phyloP scores from a whole-genome alignment of 805 yeast genomes.

The Kuraishia piskuri region DNA sequence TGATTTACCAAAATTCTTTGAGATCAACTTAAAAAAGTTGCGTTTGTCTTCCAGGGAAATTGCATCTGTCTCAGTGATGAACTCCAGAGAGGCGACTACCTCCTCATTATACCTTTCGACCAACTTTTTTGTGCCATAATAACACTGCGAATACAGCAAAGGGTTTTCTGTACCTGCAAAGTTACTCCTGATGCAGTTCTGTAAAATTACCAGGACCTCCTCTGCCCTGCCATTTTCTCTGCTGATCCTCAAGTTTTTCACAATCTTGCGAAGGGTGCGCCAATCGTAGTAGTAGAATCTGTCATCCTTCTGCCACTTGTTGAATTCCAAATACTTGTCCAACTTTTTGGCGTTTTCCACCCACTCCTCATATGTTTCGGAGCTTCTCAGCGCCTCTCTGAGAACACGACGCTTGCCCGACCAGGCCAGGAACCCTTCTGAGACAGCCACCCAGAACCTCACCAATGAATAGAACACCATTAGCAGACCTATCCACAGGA shows the following conservation, averaged over 20 bases:
- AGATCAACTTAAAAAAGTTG: slow-evolving; percentile 45
- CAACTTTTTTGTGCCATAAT: slow-evolving; percentile 63
- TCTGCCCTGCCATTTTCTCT: slow-evolving; percentile 27
- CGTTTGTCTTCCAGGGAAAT: slow-evolving; percentile 34
- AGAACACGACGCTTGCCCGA: slow-evolving; percentile 45
- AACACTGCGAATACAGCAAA: slow-evolving; percentile 60
- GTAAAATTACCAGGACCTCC: slow-evolving; percentile 46
- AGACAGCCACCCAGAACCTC: slow-evolving; percentile 52
- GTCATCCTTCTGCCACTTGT: slow-evolving; percentile 55
- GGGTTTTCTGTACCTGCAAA: slow-evolving; percentile 77
- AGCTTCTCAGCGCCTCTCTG: slow-evolving; percentile 37
- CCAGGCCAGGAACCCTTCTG: slow-evolving; percentile 55
- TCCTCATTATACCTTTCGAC: slow-evolving; percentile 47
- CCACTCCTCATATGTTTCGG: slow-evolving; percentile 56
- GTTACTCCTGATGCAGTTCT: slow-evolving; percentile 60
- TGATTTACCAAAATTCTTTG: slow-evolving; percentile 60
- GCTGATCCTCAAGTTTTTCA: slow-evolving; percentile 29
- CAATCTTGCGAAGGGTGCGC: slow-evolving; percentile 43
- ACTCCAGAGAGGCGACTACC: slow-evolving; percentile 38
- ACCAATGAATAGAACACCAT: slow-evolving; percentile 41
- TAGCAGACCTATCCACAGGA: slow-evolving; percentile 45
- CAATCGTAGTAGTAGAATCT: slow-evolving; percentile 62
- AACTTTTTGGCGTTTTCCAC: slow-evolving; percentile 43
- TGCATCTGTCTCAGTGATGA: slow-evolving; percentile 27
- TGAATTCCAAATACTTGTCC: slow-evolving; percentile 50